Evolutionary conservation across 2,329 filamentous ascomycete genomes (phyloP).

Genomic region (Paraconiothyrium sp.): DNA sequence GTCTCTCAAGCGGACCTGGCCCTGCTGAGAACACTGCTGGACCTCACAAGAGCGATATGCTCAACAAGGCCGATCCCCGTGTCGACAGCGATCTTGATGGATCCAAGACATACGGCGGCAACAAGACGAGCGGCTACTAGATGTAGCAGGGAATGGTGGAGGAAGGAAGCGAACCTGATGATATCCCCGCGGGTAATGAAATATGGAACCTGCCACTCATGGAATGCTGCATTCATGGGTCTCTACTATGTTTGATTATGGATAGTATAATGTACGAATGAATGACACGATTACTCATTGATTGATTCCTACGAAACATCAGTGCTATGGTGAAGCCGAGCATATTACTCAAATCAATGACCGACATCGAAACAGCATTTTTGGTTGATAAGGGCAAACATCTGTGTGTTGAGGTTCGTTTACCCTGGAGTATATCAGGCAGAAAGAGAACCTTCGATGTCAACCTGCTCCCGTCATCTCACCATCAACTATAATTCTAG

Average conservation of each 20-base stretch:
- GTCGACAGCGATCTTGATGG: slow-evolving; percentile 49
- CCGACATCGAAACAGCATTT: too few species aligned
- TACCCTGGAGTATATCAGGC: too few species aligned
- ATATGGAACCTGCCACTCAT: slow-evolving; percentile 15
- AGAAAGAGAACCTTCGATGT: too few species aligned
- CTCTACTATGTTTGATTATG: slow-evolving; percentile 1
- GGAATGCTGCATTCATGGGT: slow-evolving; percentile 4
- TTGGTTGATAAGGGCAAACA: too few species aligned
- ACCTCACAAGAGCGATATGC: slow-evolving; percentile 43
- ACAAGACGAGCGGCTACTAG: slow-evolving; percentile 35
- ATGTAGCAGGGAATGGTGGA: slow-evolving; percentile 14
- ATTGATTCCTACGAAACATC: neutral
- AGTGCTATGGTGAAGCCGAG: neutral
- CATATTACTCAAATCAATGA: too few species aligned
- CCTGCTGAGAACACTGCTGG: slow-evolving; percentile 46
- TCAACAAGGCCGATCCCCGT: slow-evolving; percentile 50
- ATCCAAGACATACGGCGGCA: slow-evolving; percentile 40
- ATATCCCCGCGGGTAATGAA: slow-evolving; percentile 10
- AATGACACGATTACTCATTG: slow-evolving; percentile 1
- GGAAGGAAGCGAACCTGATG: slow-evolving; percentile 13
- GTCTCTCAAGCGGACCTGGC: slow-evolving; percentile 30
- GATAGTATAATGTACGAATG: slow-evolving; percentile 10
- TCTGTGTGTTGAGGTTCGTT: too few species aligned
- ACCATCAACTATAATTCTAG: too few species aligned
- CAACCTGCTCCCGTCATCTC: too few species aligned